Percentiles rank a stretch among this genome's conserved stretches.
Conservation (phyloP, 106 monocot species). For the Agapanthus africanus region DNA sequence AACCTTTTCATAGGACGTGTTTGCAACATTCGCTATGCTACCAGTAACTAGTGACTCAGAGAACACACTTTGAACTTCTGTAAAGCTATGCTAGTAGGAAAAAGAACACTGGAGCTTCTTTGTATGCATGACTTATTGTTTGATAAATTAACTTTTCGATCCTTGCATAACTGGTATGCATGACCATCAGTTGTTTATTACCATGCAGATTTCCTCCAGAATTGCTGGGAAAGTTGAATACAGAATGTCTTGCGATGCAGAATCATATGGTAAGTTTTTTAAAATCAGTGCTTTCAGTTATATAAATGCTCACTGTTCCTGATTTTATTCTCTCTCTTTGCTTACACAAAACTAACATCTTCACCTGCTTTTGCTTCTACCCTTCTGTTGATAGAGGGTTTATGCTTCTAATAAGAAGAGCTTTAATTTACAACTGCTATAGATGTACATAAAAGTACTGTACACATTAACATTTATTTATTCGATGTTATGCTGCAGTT, state of each 20-base stretch:
- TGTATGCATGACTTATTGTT: background rate
- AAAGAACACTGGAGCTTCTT: too few species aligned
- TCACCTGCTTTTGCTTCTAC: background rate
- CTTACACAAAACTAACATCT: slow-evolving; percentile 2
- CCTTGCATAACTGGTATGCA: background rate
- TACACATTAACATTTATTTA: background rate
- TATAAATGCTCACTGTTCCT: background rate
- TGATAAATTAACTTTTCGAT: background rate
- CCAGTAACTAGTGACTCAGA: too few species aligned
- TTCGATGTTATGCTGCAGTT: background rate
- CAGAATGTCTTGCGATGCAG: slow-evolving; percentile 79
- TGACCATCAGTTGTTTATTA: slow-evolving; percentile 1
- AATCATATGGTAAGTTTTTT: slow-evolving; percentile 58
- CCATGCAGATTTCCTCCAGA: slow-evolving; percentile 65
- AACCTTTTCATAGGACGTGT: too few species aligned
- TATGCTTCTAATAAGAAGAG: background rate
- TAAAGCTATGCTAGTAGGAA: too few species aligned
- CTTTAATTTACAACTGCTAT: too few species aligned
- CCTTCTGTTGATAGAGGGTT: background rate
- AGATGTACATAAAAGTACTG: too few species aligned
- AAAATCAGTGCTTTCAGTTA: background rate
- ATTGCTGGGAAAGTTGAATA: slow-evolving; percentile 57
- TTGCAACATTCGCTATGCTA: too few species aligned
- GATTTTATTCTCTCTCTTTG: background rate
- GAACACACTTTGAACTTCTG: too few species aligned